Percentiles rank a stretch among this genome's conserved stretches.
phyloP scores from a whole-genome alignment of 192 early-diverging fungal species.

The Umbelopsis sp. region DNA sequence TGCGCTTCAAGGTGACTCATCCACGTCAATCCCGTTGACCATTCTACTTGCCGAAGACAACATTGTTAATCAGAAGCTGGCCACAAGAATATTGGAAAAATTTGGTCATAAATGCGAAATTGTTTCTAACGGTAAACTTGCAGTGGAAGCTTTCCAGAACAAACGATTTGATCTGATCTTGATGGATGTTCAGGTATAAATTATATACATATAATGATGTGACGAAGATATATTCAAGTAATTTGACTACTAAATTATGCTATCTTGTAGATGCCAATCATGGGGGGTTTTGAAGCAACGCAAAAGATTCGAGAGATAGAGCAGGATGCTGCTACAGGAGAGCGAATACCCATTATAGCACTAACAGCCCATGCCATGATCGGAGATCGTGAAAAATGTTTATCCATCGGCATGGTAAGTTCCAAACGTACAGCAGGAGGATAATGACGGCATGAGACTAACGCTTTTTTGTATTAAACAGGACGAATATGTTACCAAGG shows the following conservation, averaged over 20 bases:
- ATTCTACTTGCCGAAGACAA: conserved; percentile 89
- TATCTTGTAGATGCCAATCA: conserved; percentile 71
- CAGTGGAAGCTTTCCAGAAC: conserved; percentile 69
- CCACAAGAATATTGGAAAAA: conserved; percentile 71
- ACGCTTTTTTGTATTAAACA: conserved; percentile 10
- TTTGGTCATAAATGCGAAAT: conserved; percentile 77
- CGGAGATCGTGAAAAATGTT: conserved; percentile 85
- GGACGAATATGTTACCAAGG: conserved; percentile 66
- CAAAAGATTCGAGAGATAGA: conserved; percentile 76
- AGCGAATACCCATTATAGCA: conserved; percentile 78
- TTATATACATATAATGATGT: too few relatives aligned
- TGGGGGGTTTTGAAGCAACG: conserved; percentile 89
- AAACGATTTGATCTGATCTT: conserved; percentile 69
- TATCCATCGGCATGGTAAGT: conserved; percentile 78
- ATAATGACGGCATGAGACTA: too few relatives aligned
- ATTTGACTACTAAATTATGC: background rate
- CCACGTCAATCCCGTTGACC: conserved; percentile 63
- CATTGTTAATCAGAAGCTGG: conserved; percentile 84
- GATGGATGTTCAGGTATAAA: conserved; percentile 74
- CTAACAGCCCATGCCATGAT: conserved; percentile 91
- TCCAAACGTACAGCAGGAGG: background rate
- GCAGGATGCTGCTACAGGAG: conserved; percentile 37
- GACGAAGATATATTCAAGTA: too few relatives aligned
- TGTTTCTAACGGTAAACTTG: conserved; percentile 78
- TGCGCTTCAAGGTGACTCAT: conserved; percentile 59